These are phyloP conservation scores for Truncatella angustata DNA, from an alignment of 2,329 filamentous ascomycete species.

Conservation along the genomic window DNA sequence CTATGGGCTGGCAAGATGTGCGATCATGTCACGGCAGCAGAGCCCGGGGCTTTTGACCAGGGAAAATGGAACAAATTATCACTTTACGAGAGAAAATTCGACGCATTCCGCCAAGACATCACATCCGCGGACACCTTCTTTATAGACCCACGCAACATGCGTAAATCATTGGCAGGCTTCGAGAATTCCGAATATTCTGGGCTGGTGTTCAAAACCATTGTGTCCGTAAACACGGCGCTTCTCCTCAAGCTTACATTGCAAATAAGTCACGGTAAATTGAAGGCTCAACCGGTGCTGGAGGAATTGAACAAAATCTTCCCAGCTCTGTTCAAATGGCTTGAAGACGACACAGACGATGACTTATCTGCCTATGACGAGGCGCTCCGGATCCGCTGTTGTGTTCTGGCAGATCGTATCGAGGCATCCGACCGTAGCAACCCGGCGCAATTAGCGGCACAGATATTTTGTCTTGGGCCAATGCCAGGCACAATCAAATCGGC, in stretches of 20 bases:
- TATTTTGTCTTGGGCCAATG: constrained; percentile 21
- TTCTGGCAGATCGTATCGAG: constrained; percentile 18
- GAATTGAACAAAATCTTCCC: constrained; percentile 23
- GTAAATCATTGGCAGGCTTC: not conserved
- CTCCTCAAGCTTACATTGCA: constrained; percentile 20
- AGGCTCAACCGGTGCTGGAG: constrained; percentile 15
- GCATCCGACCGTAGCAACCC: constrained; percentile 12
- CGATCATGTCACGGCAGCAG: not conserved
- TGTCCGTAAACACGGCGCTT: constrained; percentile 23
- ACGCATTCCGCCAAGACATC: not conserved
- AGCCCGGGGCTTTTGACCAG: not conserved
- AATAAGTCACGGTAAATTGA: constrained; percentile 10
- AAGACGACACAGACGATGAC: not conserved
- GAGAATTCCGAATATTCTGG: constrained; percentile 6
- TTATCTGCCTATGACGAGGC: constrained; percentile 15
- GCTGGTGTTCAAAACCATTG: constrained; percentile 15
- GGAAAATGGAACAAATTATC: not conserved
- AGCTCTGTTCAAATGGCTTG: constrained; percentile 12
- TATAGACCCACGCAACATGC: not conserved
- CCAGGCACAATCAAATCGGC: constrained; percentile 4
- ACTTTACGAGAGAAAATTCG: not conserved
- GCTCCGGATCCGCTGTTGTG: constrained; percentile 22
- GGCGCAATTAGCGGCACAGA: constrained; percentile 15
- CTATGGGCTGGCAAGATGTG: not conserved
- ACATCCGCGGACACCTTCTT: not conserved